Base-by-base conservation (phyloP, 352 stramenopile species). In the Phytophthora tubulina region DNA sequence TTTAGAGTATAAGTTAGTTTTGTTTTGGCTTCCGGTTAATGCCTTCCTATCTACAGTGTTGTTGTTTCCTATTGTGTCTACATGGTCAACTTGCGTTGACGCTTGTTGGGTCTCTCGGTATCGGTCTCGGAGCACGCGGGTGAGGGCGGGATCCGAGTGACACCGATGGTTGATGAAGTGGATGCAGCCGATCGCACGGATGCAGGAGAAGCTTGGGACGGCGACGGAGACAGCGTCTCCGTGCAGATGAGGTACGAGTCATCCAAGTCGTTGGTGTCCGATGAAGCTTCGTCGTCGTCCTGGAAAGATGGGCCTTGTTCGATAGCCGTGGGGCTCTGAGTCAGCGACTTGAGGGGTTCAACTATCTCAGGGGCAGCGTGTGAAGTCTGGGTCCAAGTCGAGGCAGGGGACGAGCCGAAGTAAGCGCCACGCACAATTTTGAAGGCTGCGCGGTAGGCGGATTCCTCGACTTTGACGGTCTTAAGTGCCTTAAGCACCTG, bases 1-100 rank as follows among this genome's bases (percentile, higher is more conserved):
- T 59, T 62, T 59, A 63, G 48, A 54, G 50, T 78, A 80, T 80
- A 78, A 78, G 56, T 80, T 78, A 80, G 35, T 70, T 69, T 70
- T 33, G 39, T 39, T 48, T 55, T 54, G 42, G 38, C 27, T 72
- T 73, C 48, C 42, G 7, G 14, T 60, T 69, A 21, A 32, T 48
- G 49, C 50, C 31, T 65, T 68, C 48, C 53, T 75, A 67, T 81
- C 54, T 71, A 73, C 65, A 77, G 49, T 73, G 45, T 57, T 69
- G 64, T 67, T 68, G 38, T 44, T 76, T 51, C 63, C 46, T 79
- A 65, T 39, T 56, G 49, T 70, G 59, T 63, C 57, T 78, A 72
- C 66, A 78, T 78, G 60, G 33, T 65, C 63, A 77, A 50, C 46
- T 72, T 72, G 36, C 73, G 70, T 46, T 75, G 73, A 46, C 74